These are phyloP conservation scores for Ichthyophonus hoferi DNA, from an alignment of 208 protist genomes.

Conservation along the genomic window DNA sequence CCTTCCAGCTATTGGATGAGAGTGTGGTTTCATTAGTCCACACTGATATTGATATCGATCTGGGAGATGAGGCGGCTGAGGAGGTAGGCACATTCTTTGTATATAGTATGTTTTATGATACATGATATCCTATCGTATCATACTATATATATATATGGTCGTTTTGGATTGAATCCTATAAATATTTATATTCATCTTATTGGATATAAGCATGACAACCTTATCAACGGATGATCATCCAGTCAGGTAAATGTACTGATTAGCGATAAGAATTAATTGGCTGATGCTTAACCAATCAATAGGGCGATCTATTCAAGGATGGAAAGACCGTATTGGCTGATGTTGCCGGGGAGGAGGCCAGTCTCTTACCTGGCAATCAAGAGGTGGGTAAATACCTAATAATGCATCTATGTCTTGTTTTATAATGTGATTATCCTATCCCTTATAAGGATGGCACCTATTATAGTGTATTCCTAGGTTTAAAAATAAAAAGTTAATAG, in stretches of 20 bases:
- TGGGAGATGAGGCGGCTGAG: not conserved
- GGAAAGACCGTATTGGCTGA: too few species aligned
- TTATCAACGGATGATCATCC: too few species aligned
- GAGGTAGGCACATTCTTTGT: not conserved
- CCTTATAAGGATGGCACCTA: not conserved
- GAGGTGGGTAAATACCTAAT: not conserved
- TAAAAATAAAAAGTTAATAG: not conserved
- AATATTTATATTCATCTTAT: not conserved
- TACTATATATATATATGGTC: constrained; percentile 3
- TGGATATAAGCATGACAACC: not conserved
- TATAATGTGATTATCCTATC: not conserved
- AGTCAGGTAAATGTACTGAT: too few species aligned
- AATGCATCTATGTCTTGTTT: not conserved
- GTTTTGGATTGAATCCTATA: not conserved
- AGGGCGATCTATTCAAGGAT: not conserved
- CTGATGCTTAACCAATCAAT: not conserved
- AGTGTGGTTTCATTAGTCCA: not conserved
- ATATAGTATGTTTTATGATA: not conserved
- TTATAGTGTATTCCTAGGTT: not conserved
- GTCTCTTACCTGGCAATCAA: not conserved
- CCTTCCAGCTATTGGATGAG: constrained; percentile 1
- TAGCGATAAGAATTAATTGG: too few species aligned
- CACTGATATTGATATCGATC: not conserved
- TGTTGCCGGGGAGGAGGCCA: too few species aligned
- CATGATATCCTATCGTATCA: not conserved